These are phyloP conservation scores for Asterella californica DNA, from an alignment of 225 moss, liverwort and hornwort genomes.

Conservation along the genomic window DNA sequence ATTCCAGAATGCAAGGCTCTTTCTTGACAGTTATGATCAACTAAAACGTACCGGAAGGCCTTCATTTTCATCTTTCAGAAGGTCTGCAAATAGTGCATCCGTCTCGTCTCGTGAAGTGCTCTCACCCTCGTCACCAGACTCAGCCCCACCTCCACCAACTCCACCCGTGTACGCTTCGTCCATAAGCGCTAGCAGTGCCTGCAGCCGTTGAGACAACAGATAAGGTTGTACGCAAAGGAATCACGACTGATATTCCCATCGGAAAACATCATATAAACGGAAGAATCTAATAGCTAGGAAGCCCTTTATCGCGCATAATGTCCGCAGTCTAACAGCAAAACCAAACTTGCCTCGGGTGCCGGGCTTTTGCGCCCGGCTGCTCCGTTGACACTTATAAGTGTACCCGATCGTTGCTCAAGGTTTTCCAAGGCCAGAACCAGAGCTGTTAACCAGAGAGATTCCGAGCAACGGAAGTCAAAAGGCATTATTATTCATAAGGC, in stretches of 20 bases:
- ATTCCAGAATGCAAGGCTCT: not conserved
- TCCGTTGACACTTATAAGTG: conserved; percentile 53
- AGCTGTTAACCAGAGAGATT: conserved; percentile 45
- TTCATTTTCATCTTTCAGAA: conserved; percentile 91
- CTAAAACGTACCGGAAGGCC: conserved; percentile 66
- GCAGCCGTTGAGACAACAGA: conserved; percentile 24
- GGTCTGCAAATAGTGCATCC: conserved; percentile 76
- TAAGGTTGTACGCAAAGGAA: not conserved
- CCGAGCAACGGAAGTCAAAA: not conserved
- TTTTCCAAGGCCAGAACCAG: conserved; percentile 83
- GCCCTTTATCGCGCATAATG: not conserved
- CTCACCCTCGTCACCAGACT: conserved; percentile 70
- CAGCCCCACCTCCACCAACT: conserved; percentile 70
- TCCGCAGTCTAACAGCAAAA: not conserved
- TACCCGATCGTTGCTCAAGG: conserved; percentile 75
- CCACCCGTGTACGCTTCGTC: conserved; percentile 92
- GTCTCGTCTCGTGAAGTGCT: conserved; percentile 63
- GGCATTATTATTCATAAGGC: not conserved
- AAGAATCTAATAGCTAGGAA: not conserved
- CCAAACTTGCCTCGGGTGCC: conserved; percentile 64
- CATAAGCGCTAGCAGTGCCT: conserved; percentile 90
- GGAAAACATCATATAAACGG: not conserved
- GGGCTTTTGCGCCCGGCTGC: conserved; percentile 59
- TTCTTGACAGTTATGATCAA: not conserved
- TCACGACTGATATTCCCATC: not conserved